A percentile compares a stretch with the other conserved stretches of the same genome.
phyloP scores from a whole-genome alignment of 176 grass and related monocot genomes.

The Aechmea fasciata region DNA sequence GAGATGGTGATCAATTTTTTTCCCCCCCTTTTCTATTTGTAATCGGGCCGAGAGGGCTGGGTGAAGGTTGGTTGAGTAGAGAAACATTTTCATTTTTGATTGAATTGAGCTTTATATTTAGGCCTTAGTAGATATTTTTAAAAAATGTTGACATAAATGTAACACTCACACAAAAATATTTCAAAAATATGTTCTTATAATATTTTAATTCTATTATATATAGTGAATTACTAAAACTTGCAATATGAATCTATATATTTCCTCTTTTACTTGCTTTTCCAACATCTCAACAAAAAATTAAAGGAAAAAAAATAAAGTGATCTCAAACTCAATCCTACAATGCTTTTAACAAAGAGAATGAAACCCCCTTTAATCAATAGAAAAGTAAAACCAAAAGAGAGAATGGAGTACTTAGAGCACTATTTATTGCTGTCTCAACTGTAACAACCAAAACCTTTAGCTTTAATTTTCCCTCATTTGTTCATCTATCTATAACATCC shows the following conservation, averaged over 20 bases:
- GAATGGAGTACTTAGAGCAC: constrained; percentile 30
- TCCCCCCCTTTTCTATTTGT: too few species aligned
- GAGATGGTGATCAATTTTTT: too few species aligned
- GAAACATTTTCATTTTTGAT: too few species aligned
- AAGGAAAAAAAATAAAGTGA: constrained; percentile 9
- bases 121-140: too few species aligned
- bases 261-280: constrained; percentile 16
- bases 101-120: too few species aligned
- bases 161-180: too few species aligned
- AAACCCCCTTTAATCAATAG: constrained; percentile 33
- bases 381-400: background rate
- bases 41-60: too few species aligned
- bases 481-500: constrained; percentile 12
- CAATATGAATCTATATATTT: constrained; percentile 12
- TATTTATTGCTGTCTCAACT: constrained; percentile 48
- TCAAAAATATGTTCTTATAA: too few species aligned
- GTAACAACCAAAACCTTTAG: constrained; percentile 65
- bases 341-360: constrained; percentile 23
- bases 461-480: constrained; percentile 53
- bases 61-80: too few species aligned
- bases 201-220: too few species aligned
- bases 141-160: too few species aligned
- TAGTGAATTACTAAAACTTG: too few species aligned
- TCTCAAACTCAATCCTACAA: constrained; percentile 62
- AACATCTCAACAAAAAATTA: constrained; percentile 7